These are phyloP conservation scores for Beauveria varroae DNA, from an alignment of 2,329 filamentous ascomycete species.

Conservation along the genomic window DNA sequence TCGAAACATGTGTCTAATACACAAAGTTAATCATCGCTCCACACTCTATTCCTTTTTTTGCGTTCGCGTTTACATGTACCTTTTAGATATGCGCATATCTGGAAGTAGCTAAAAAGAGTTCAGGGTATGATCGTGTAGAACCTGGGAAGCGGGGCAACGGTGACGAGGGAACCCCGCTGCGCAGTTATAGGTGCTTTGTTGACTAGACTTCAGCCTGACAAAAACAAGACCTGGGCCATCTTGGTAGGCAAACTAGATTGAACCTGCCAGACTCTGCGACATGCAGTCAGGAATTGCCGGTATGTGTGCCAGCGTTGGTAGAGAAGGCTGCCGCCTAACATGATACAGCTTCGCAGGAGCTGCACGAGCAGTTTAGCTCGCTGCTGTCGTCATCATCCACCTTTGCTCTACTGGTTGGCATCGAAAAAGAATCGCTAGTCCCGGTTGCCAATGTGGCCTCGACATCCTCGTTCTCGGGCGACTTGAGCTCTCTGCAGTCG, in stretches of 20 bases:
- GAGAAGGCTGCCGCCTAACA: background rate
- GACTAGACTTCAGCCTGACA: background rate
- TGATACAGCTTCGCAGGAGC: constrained; percentile 63
- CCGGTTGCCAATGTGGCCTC: constrained; percentile 50
- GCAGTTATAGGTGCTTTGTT: background rate
- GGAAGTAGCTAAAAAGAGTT: background rate
- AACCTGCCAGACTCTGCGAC: constrained; percentile 9
- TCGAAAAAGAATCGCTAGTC: constrained; percentile 59
- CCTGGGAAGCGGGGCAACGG: constrained; percentile 5
- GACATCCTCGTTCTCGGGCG: constrained; percentile 51
- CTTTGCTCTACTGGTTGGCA: constrained; percentile 66
- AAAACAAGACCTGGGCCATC: background rate
- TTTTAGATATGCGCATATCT: too few species aligned
- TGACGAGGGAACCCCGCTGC: constrained; percentile 4
- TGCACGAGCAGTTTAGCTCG: constrained; percentile 63
- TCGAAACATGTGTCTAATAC: constrained; percentile 1
- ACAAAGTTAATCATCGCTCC: background rate
- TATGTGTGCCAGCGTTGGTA: constrained; percentile 24
- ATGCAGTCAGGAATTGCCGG: constrained; percentile 80
- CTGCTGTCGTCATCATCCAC: constrained; percentile 54
- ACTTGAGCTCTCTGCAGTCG: constrained; percentile 54
- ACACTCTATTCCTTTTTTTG: background rate
- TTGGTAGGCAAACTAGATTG: background rate
- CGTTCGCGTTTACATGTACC: background rate
- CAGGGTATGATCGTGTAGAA: background rate